A percentile compares a stretch with the other conserved stretches of the same genome.
Evolutionary conservation across 169 alveolate genomes (phyloP).

Genomic region (Plasmodium yoelii): DNA sequence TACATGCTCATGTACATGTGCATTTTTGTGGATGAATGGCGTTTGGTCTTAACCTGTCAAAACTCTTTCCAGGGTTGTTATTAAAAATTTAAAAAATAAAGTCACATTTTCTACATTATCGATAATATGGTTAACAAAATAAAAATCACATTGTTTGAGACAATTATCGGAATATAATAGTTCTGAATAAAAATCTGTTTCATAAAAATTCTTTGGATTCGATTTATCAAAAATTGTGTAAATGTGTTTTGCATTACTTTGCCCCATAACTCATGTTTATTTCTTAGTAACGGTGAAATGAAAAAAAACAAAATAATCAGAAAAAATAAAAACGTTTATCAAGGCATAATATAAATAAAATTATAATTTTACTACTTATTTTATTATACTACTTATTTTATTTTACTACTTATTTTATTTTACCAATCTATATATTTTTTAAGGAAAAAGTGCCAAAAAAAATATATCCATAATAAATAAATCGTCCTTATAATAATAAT

Average conservation of each 20-base stretch:
- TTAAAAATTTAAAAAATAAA: constrained; percentile 41
- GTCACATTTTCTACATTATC: constrained; percentile 14
- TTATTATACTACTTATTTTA: too few relatives aligned
- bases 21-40: too few relatives aligned
- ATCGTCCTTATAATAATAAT: too few relatives aligned
- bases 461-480: too few relatives aligned
- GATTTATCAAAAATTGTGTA: constrained; percentile 13
- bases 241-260: constrained; percentile 24
- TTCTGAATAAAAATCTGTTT: constrained; percentile 9
- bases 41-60: background rate
- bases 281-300: background rate
- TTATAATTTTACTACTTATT: too few relatives aligned
- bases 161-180: constrained; percentile 6
- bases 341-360: too few relatives aligned
- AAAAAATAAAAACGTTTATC: background rate
- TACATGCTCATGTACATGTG: too few relatives aligned
- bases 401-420: too few relatives aligned
- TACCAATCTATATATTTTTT: too few relatives aligned
- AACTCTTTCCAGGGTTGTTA: constrained; percentile 27
- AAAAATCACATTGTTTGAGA: constrained; percentile 28
- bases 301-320: too few relatives aligned
- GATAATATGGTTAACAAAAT: constrained; percentile 8
- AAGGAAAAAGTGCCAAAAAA: too few relatives aligned
- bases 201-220: constrained; percentile 9
- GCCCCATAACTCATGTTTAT: constrained; percentile 28